Base-by-base conservation (phyloP, 768 basidiomycete species). In the Serendipita sp. region DNA sequence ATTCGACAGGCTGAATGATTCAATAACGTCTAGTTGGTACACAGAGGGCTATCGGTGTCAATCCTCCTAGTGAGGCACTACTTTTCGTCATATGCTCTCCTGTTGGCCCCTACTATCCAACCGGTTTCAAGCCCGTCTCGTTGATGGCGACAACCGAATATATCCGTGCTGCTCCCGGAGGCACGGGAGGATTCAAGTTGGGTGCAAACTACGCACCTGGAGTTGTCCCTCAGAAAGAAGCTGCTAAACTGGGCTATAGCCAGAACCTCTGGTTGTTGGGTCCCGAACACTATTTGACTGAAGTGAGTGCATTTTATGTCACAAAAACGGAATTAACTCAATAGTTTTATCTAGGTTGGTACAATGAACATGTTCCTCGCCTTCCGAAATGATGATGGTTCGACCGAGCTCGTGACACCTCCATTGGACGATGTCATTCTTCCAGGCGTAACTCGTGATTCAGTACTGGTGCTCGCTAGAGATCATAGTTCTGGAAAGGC, bases 201-300 rank as follows among this genome's bases (percentile, higher is more conserved):
- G 89, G 89, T 32, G 84, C 86, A 13, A 91, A 91, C 77, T 94
- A 94, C 71, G 91, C 90, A 0, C 89, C 91, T 0, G 86, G 88
- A 5, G 85, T 94, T 30, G 79, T 91, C 35, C 89, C 92, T 2
- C 92, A 96, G 71, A 85, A 84, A 69, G 75, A 80, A 65, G 92
- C 90, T 28, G 85, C 85, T 1, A 74, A 80, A 36, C 76, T 81
- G 65, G 92, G 92, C 15, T 94, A 96, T 72, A 80, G 80, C 15
- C 92, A 95, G 71, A 94, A 91, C 72, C 78, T 95, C 8, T 95
- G 92, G 92, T 77, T 95, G 38, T 83, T 89, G 66, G 92, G 91
- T 0, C 77, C 77, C 1, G 77, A 80, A 62, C 77, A 80, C 67
- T 71, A 77, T 67, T 70, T 81, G 58, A 83, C 80, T 2, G 81